These are phyloP conservation scores for Rosa lucieae DNA, from an alignment of 306 rosid species.

Conservation along the genomic window DNA sequence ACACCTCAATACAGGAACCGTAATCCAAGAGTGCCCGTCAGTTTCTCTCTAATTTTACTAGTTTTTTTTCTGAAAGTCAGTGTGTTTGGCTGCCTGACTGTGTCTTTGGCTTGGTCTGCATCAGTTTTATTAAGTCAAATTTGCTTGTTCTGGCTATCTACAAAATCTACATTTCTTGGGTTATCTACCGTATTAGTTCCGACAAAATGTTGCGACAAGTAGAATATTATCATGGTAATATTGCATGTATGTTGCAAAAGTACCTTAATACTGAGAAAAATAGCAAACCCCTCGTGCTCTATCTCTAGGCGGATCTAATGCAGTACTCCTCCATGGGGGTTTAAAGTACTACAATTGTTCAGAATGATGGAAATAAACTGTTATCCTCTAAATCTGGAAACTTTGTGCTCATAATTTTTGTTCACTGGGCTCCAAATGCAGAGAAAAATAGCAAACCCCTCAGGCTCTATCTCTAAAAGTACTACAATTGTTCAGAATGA, in stretches of 20 bases:
- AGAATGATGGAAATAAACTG: background rate
- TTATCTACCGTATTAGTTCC: background rate
- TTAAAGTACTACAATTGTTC: background rate
- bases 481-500: background rate
- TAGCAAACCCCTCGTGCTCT: background rate
- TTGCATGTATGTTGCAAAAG: background rate
- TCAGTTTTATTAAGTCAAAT: background rate
- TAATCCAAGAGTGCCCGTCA: background rate
- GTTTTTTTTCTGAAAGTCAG: background rate
- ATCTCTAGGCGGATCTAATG: background rate
- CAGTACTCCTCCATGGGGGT: background rate
- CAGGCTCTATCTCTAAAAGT: background rate
- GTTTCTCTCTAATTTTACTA: background rate
- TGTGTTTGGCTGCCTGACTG: background rate
- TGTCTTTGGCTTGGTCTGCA: background rate
- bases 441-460: background rate
- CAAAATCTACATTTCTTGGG: background rate
- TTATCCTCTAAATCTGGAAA: background rate
- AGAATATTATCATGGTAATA: background rate
- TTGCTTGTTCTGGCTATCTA: background rate
- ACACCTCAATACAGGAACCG: background rate
- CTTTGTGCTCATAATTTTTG: background rate
- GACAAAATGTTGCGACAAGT: background rate
- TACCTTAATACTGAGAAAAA: background rate
- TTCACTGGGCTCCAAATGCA: conserved; percentile 38